Base-by-base conservation (phyloP, 1,284 basidiomycete species). In the Psilocybe mexicana region DNA sequence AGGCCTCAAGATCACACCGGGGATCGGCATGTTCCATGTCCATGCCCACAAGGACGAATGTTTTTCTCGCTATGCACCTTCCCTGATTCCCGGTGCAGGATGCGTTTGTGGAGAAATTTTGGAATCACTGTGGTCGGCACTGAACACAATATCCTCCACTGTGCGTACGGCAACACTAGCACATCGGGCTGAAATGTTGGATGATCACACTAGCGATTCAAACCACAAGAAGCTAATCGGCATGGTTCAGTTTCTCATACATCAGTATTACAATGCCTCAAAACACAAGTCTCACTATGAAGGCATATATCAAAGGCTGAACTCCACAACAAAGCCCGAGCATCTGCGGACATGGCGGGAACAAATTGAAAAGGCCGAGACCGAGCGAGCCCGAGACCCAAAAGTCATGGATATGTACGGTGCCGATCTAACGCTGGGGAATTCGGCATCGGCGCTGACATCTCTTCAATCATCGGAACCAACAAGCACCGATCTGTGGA, bases 1-100 rank as follows among this genome's bases (percentile, higher is more conserved):
- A 11, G 50, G n/a, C 11, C 36, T 42, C 18, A 43, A n/a, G 7
- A 42, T 52, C 25, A 43, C 35, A 10, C 28, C 30, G 4, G 63
- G 61, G 0, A 67, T 71, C 35, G 65, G 69, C 6, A 40, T 62
- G n/a, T 66, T 63, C 33, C 63, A 66, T 49, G 62, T 66, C 2
- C 63, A 65, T 58, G 63, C 47, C 1, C 64, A 67, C 47, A 61
- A 65, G 18, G 62, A 63, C n/a, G 14, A 63, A 42, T 67, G 65
- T 40, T 61, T 63, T 26, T 64, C 53, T 36, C 48, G 61, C 0
- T 67, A 52, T 55, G 48, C 64, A n/a, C 26, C 54, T 11, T 54
- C 60, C 1, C 65, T 61, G 26, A 64, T 64, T 36, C 65, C 65
- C 18, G 56, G 60, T 2, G 51, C 54, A 23, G 60, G 53, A 3